Base-by-base conservation (phyloP, 306 rosid species). In the Lablab purpureus region DNA sequence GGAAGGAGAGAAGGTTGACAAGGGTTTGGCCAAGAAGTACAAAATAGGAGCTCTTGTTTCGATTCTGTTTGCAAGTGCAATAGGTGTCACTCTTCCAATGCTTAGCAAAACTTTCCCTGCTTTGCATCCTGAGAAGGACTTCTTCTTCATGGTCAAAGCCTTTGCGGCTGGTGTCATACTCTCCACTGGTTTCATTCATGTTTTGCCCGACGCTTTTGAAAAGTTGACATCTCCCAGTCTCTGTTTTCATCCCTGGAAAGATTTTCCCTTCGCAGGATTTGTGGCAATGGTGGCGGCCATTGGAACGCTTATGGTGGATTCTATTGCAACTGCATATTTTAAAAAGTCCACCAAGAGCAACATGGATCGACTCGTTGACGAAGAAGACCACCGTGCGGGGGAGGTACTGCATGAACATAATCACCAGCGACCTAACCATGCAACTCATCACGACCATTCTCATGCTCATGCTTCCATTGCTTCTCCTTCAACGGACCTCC, bases 391-490 rank as follows among this genome's bases (percentile, higher is more conserved):
- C 4, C 34, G 4, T 30, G 4, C 1, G 28, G 28, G 1, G 3
- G 28, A 27, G 28, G 28, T 27, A 27, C 28, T 27, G 55, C 87
- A 80, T 43, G 90, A 49, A 9, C 87, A 85, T 22, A 90, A 88
- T 32, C 72, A 78, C 12, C 94, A 80, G 52, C 80, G 86, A 22
- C 92, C 88, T 58, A 88, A 91, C 0, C 97, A 91, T 28, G 89
- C 91, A 67, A 78, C 91, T 2, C 45, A 40, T 40, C 45, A 40
- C 2, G 12, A 10, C 3, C 97, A 90, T 79, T 94, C 94, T 45
- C 97, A 89, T 17, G 82, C 97, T 54, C 92, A 91, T 65, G 97
- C 89, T 15, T 70, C 90, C 4, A 5, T 81, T 22, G 12, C 54
- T 73, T 21, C 76, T 51, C 45, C 45, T 40, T 40, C 45, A 0